Base-by-base conservation (phyloP, 2,329 filamentous ascomycete genomes). In the Dothideomycetes sp. region DNA sequence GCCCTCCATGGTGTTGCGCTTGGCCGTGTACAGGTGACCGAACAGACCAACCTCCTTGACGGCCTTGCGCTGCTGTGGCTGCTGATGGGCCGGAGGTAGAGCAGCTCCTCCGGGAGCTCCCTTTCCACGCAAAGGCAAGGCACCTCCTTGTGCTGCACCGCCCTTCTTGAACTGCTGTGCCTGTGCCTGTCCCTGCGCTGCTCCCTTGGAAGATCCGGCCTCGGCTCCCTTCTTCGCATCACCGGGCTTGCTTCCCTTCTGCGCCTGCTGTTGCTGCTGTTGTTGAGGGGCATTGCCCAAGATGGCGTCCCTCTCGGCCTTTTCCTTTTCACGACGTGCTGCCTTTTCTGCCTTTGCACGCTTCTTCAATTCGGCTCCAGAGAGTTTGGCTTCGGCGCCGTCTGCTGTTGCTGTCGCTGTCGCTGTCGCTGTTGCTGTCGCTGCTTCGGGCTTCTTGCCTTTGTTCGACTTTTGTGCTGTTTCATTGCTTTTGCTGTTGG, bases 281-380 rank as follows among this genome's bases (percentile, higher is more conserved):
- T 45, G 34, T 32, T 31, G 34, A 16, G 18, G 35, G 34, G 34
- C 43, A 30, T 40, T 17, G 11, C 45, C 42, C 30, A 45, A 37
- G 36, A 44, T 40, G 45, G 48, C 41, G 43, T 48, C 35, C 43
- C 49, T 33, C 23, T 47, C 43, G 49, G 55, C 56, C 44, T 58
- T 59, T 44, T 56, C 51, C 35, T 56, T 56, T 34, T 83, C 85
- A 65, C 89, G 75, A 46, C 85, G 74, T 33, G 87, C 87, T 38
- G 84, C 82, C 67, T 95, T 96, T 60, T 95, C 89, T 22, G 85
- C 88, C 61, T 94, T 89, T 47, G 82, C 82, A 59, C 78, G 80
- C 54, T 88, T 89, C 65, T 96, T 96, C 55, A 94, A 59, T 62
- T 94, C 83, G 15, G 85, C 86, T 24, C 74, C 73, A 2, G 82